These are phyloP conservation scores for Pichia sp. DNA, from an alignment of 1,139 yeast genomes.

Conservation along the genomic window DNA sequence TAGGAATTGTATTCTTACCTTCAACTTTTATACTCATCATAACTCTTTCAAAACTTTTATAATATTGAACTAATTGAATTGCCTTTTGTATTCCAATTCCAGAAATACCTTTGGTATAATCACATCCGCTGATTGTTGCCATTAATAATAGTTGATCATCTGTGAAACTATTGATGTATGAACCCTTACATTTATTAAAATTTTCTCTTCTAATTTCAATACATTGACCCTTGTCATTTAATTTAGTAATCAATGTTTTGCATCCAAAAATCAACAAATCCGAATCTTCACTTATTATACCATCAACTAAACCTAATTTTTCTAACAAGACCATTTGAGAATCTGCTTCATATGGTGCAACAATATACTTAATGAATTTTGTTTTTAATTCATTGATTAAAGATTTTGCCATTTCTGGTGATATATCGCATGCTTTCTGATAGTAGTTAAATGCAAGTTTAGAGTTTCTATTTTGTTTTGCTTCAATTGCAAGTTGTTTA, in stretches of 20 bases:
- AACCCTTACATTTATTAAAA: constrained; percentile 40
- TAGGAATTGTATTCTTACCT: constrained; percentile 53
- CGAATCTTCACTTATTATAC: constrained; percentile 89
- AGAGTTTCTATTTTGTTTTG: constrained; percentile 45
- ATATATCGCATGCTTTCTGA: constrained; percentile 78
- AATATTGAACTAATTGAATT: constrained; percentile 49
- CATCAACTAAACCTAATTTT: constrained; percentile 66
- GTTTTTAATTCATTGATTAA: constrained; percentile 65
- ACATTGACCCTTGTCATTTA: constrained; percentile 71
- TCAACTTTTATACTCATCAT: constrained; percentile 54
- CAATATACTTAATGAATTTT: constrained; percentile 62
- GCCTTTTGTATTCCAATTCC: constrained; percentile 82
- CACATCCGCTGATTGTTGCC: constrained; percentile 93
- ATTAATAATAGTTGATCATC: constrained; percentile 61
- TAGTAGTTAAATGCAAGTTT: constrained; percentile 61
- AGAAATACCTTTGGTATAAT: constrained; percentile 81
- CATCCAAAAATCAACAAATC: constrained; percentile 91
- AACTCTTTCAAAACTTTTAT: constrained; percentile 47
- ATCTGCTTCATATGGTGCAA: constrained; percentile 98
- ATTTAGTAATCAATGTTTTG: constrained; percentile 63
- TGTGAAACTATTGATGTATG: constrained; percentile 44
- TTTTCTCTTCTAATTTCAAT: constrained; percentile 57
- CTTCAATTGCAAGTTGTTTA: constrained; percentile 46
- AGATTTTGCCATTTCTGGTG: constrained; percentile 87
- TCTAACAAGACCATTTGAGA: constrained; percentile 93